Base-by-base conservation (phyloP, 1,284 basidiomycete species). In the Papiliotrema terrestris region DNA sequence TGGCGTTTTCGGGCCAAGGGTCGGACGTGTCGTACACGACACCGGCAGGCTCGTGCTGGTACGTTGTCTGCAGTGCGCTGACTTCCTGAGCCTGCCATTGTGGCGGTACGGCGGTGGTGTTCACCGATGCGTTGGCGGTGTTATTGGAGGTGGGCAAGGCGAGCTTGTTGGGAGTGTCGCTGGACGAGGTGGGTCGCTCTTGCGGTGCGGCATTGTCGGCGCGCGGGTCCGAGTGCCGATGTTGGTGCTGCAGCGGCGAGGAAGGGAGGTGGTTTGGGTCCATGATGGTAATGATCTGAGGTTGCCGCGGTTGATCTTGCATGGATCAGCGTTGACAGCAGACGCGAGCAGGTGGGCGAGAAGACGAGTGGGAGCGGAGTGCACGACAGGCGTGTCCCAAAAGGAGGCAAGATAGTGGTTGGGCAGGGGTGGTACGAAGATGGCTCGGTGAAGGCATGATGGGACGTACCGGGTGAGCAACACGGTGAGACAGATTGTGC, bases 221-320 rank as follows among this genome's bases (percentile, higher is more conserved):
- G n/a, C 32, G 41, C 5, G 56, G 32, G 36, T 45, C 19, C n/a
- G 56, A 38, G 32, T 41, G 55, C 20, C 58, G 53, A 56, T 32
- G 29, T 5, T 45, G 58, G 23, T n/a, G 51, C 26, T 43, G 60
- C 26, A 53, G 52, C 37, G 51, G 57, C 35, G 37, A 54, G 19
- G 59, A 54, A 23, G 58, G 60, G 38, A 50, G 14, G 41, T 61
- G 64, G 39, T 66, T 63, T 15, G 57, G 56, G 57, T 66, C 63
- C 63, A 65, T 65, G 39, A 17, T 56, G 48, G 39, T 32, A 11
- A 32, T 32, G 29, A 32, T 32, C 6, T 32, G 29, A 11, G 29
- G 29, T 32, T 32, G 29, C 11, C 29, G 29, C 29, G 29, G 29
- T 32, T 32, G 29, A 32, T 32, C 29, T 32, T 32, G 29, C 29